A percentile compares a stretch with the other conserved stretches of the same genome.
Conservation (phyloP, 345 rosid species). For the Aquilaria malaccensis region DNA sequence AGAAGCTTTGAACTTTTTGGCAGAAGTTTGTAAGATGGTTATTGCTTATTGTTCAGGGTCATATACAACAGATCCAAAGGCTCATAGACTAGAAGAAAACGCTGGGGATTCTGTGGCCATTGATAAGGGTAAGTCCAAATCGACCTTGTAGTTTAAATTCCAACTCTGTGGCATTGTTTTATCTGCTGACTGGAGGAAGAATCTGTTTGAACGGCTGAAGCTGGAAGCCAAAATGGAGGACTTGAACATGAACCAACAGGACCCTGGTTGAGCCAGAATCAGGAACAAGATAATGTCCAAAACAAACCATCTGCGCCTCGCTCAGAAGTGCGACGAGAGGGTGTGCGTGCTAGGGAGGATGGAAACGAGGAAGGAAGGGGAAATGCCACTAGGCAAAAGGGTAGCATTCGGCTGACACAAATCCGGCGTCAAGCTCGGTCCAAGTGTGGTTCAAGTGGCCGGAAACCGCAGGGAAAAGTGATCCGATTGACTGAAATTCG, state of each 20-base stretch:
- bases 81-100: slow-evolving; percentile 1
- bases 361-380: background rate
- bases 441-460: background rate
- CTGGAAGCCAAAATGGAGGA: background rate
- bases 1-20: background rate
- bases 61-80: slow-evolving; percentile 1
- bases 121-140: background rate
- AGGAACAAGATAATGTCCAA: slow-evolving; percentile 3
- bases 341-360: background rate
- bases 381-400: background rate
- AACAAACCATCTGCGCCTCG: background rate
- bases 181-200: background rate
- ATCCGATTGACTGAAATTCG: slow-evolving; percentile 3
- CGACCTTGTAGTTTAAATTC: background rate
- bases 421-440: slow-evolving; percentile 12
- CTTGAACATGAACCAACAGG: background rate
- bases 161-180: background rate
- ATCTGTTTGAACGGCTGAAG: background rate
- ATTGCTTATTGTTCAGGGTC: background rate
- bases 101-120: background rate
- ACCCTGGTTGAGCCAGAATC: slow-evolving; percentile 7
- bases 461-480: slow-evolving; percentile 1
- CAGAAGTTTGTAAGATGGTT: background rate
- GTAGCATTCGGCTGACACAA: slow-evolving; percentile 10
- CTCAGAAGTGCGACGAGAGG: too few species aligned